These are phyloP conservation scores for Trichosporon sp. DNA, from an alignment of 1,284 basidiomycete genomes.

Conservation along the genomic window DNA sequence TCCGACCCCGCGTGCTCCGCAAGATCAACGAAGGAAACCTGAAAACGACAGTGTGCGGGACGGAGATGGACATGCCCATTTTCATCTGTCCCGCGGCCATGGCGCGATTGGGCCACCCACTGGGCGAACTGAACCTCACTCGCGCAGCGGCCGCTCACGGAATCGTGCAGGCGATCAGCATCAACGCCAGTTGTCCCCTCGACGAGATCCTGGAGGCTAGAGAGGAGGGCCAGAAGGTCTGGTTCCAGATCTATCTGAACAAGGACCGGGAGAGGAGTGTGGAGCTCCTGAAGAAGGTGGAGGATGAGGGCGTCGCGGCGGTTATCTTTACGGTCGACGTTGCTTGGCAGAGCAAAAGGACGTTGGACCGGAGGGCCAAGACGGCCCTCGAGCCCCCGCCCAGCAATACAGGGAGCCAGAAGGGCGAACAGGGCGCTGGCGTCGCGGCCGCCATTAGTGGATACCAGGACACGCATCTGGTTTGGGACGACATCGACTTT, in stretches of 20 bases:
- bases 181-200: slow-evolving; percentile 76
- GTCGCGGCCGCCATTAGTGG: slow-evolving; percentile 59
- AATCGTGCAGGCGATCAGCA: slow-evolving; percentile 84
- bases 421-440: slow-evolving; percentile 22
- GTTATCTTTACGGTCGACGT: slow-evolving; percentile 94
- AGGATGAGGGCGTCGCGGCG: slow-evolving; percentile 61
- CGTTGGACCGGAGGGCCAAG: slow-evolving; percentile 66
- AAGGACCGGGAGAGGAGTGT: slow-evolving; percentile 69
- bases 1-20: slow-evolving; percentile 59
- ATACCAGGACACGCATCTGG: slow-evolving; percentile 60
- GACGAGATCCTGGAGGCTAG: slow-evolving; percentile 59
- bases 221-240: slow-evolving; percentile 68
- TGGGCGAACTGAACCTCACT: slow-evolving; percentile 83
- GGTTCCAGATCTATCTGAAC: slow-evolving; percentile 86
- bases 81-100: slow-evolving; percentile 84
- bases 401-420: background rate
- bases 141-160: slow-evolving; percentile 69
- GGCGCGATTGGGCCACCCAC: slow-evolving; percentile 85
- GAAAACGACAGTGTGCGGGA: slow-evolving; percentile 68
- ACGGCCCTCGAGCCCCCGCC: slow-evolving; percentile 30
- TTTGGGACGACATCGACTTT: slow-evolving; percentile 56
- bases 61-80: slow-evolving; percentile 71
- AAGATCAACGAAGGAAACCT: slow-evolving; percentile 43
- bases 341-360: slow-evolving; percentile 80
- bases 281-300: slow-evolving; percentile 63